Base-by-base conservation (phyloP, 78 protist genomes). In the Tieghemostelium lacteum region DNA sequence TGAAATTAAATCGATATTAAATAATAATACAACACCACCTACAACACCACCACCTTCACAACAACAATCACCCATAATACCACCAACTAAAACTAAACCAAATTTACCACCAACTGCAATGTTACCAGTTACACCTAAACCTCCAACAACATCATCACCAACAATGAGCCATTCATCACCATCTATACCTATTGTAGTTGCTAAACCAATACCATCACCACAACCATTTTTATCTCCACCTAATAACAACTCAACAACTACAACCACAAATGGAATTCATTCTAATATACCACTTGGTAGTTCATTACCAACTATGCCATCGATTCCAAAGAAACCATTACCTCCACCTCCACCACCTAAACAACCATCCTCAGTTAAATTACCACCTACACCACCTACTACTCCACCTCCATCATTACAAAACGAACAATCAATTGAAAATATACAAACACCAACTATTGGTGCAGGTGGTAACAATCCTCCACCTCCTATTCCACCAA, bases 351-450 rank as follows among this genome's bases (percentile, higher is more conserved):
- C 34, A 64, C 22, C 49, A 64, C n/a, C 22, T 61, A 6, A 29
- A 61, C 28, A 61, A 61, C 14, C 67, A 61, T 61, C 12, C 31
- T 26, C n/a, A 52, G 19, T 26, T 50, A n/a, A 61, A 71, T 33
- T 17, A 28, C 31, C 69, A 57, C 55, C 83, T 36, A 10, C 83
- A 8, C 77, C 77, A 22, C 64, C 63, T 26, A 52, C 74, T 40
- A 5, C 40, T 24, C 40, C 74, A 40, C 20, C 60, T 3, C 57
- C 22, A n/a, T 50, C 74, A 14, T 45, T 45, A 45, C 52, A 45
- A 45, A 45, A 45, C 52, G 10, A 45, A 6, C 6, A 45, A 6
- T 45, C 10, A 14, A 45, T 6, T 10, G 10, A 10, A 14, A 10
- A 10, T 45, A 45, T 29, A 2, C 57, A 52, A 37, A 34, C 74